Conservation (phyloP, 495 filamentous ascomycete genomes). For the Oleoguttula mirabilis region DNA sequence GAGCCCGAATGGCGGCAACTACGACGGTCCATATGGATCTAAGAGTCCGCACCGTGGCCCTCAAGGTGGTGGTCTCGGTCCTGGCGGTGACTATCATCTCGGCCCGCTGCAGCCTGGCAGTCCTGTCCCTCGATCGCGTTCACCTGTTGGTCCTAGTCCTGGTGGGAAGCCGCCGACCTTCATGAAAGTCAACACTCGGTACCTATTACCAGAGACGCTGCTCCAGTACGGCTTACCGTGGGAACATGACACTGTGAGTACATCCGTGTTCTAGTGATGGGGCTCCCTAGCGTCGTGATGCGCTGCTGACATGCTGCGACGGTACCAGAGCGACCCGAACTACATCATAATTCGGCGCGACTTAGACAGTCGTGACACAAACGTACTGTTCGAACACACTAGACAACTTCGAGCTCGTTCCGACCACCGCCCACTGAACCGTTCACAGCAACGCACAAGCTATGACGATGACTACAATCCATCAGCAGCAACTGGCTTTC, state of each 20-base stretch:
- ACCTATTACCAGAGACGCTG: conserved; percentile 26
- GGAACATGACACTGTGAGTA: conserved; percentile 28
- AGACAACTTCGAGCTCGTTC: conserved; percentile 26
- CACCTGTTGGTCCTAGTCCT: neutral
- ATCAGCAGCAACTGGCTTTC: too few relatives aligned
- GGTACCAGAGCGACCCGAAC: conserved; percentile 22
- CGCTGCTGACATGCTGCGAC: neutral
- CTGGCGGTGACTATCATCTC: neutral
- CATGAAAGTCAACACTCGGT: conserved; percentile 26
- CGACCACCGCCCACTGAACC: too few relatives aligned
- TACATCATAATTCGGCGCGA: conserved; percentile 30
- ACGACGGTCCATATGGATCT: neutral
- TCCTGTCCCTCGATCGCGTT: neutral
- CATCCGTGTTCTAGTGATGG: neutral
- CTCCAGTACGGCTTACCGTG: conserved; percentile 27
- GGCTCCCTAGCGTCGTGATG: neutral
- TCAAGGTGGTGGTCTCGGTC: neutral
- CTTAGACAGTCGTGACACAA: conserved; percentile 26
- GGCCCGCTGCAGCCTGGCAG: neutral
- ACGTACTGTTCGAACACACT: conserved; percentile 31
- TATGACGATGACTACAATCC: too few relatives aligned
- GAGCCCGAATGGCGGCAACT: neutral
- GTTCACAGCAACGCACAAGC: too few relatives aligned
- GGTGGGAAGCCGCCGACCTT: conserved; percentile 19
- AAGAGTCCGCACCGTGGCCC: neutral